phyloP scores from a whole-genome alignment of 495 filamentous ascomycete genomes.

The Penicillium steckii region DNA sequence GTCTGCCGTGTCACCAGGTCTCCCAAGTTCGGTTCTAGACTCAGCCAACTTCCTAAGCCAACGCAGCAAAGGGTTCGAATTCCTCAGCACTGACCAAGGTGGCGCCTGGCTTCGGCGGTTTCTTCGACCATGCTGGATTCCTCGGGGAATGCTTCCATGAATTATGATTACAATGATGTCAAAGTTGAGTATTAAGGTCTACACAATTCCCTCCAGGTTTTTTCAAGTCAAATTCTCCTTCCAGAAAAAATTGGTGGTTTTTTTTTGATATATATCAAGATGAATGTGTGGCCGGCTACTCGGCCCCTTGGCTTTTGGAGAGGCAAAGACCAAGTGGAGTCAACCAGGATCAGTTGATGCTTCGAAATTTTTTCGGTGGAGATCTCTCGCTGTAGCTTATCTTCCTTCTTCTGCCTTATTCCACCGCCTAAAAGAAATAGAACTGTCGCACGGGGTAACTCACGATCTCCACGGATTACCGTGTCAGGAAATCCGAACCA shows the following conservation, averaged over 20 bases:
- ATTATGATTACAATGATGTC: neutral
- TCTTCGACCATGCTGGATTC: neutral
- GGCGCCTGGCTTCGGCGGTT: constrained; percentile 3
- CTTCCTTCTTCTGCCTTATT: too few species aligned
- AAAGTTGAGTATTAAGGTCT: neutral
- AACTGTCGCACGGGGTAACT: constrained; percentile 22
- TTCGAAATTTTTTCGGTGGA: constrained; percentile 32
- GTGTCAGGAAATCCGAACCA: constrained; percentile 26
- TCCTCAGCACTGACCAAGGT: constrained; percentile 1
- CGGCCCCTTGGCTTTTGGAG: neutral
- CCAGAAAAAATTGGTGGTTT: neutral
- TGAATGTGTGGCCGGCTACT: constrained; percentile 9
- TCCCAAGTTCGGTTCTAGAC: constrained; percentile 20
- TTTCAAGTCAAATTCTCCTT: neutral
- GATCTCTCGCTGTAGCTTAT: constrained; percentile 28
- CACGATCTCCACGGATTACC: constrained; percentile 33
- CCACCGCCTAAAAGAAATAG: constrained; percentile 13
- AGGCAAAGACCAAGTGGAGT: constrained; percentile 12
- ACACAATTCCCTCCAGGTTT: neutral
- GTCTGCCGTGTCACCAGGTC: constrained; percentile 21
- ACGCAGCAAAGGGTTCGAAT: neutral
- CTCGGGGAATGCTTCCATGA: neutral
- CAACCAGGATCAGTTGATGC: constrained; percentile 27
- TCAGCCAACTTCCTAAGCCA: neutral
- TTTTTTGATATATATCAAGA: neutral